phyloP scores from a whole-genome alignment of 192 early-diverging fungal genomes.

The Coemansia sp. region DNA sequence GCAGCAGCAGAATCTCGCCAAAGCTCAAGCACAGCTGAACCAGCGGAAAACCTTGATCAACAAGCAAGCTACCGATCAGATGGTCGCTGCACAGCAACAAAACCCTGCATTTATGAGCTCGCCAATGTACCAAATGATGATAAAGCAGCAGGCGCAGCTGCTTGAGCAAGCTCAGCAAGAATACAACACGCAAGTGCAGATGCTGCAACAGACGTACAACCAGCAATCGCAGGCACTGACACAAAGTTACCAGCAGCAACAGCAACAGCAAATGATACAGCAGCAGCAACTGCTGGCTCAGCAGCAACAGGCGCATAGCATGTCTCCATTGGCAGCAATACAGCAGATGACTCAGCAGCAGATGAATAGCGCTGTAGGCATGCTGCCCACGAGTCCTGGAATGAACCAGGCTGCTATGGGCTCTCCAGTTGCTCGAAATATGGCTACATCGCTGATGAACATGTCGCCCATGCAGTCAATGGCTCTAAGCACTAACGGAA shows the following conservation, averaged over 20 bases:
- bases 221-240: slow-evolving; percentile 32
- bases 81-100: slow-evolving; percentile 32
- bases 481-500: slow-evolving; percentile 6
- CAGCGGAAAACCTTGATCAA: slow-evolving; percentile 32
- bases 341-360: slow-evolving; percentile 5
- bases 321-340: slow-evolving; percentile 12
- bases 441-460: slow-evolving; percentile 7
- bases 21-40: slow-evolving; percentile 33
- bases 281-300: slow-evolving; percentile 8
- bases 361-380: slow-evolving; percentile 1
- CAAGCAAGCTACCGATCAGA: slow-evolving; percentile 30
- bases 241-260: slow-evolving; percentile 31
- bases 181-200: slow-evolving; percentile 25
- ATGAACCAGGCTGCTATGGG: slow-evolving; percentile 19
- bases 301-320: slow-evolving; percentile 13
- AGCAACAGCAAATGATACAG: slow-evolving; percentile 14
- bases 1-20: slow-evolving; percentile 36
- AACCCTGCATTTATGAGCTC: slow-evolving; percentile 39
- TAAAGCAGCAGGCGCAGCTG: slow-evolving; percentile 46
- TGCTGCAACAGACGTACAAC: slow-evolving; percentile 34
- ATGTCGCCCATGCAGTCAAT: slow-evolving; percentile 12
- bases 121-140: slow-evolving; percentile 26
- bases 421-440: slow-evolving; percentile 14
- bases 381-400: slow-evolving; percentile 15
- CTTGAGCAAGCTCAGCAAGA: slow-evolving; percentile 37